Base-by-base conservation (phyloP, 129 eudicot species). In the Centrapalus pauciflorus region DNA sequence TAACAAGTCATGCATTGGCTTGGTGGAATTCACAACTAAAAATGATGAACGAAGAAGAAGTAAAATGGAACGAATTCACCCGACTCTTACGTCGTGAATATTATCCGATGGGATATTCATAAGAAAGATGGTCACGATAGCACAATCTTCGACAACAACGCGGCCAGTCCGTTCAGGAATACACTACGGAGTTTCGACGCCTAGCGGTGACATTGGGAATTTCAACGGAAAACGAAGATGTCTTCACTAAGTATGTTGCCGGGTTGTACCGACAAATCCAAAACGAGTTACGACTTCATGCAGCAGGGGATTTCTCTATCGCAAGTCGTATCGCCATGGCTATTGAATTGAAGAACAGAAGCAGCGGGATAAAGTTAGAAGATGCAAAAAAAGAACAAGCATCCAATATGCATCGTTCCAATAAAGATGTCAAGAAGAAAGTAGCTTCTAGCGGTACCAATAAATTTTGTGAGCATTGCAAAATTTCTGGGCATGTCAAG, bases 121-220 rank as follows among this genome's bases (percentile, higher is more conserved):
- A 71, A 48, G 76, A 45, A 11, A 28, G 35, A 7, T 41, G 68
- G 50, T 2, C 56, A 12, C 19, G 40, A 4, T 71, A 24, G 60
- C 58, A 71, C 20, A 12, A 27, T 20, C 48, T 41, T 30, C 54
- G 33, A 7, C 65, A 69, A 21, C 34, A 32, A 26, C 48, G 28
- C 2, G 54, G 54, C 2, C 52, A 72, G 21, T 26, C 27, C 0
- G 61, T 71, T 7, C 76, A 71, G 29, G 76, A 56, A 6, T 71
- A 71, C 5, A 71, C 76, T 13, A 59, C 33, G 17, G 68, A 71
- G 33, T 59, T 71, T 45, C 13, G 57, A 26, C 45, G 20, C 7
- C 76, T 57, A 9, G 76, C 49, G 7, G 67, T 71, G 33, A 32
- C 32, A 2, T 50, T 60, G 2, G 76, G 49, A 10, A 71, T 71